Conservation (phyloP, 2,329 filamentous ascomycete species). For the Colletotrichum chlorophyti region DNA sequence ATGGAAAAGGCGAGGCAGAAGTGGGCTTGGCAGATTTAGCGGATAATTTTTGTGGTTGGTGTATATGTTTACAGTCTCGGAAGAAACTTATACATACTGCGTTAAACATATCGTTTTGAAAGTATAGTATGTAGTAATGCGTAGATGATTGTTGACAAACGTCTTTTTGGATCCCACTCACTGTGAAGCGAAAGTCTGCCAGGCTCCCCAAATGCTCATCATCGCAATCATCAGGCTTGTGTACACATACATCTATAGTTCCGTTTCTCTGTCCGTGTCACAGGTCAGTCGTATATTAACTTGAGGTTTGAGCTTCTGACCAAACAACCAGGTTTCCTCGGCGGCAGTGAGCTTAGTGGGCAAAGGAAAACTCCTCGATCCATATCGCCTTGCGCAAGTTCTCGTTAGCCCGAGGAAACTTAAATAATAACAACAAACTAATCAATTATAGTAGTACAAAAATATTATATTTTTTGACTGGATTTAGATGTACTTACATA, state of each 20-base stretch:
- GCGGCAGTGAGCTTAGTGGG: constrained; percentile 56
- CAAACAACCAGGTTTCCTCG: not conserved
- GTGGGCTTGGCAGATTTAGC: not conserved
- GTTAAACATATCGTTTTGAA: not conserved
- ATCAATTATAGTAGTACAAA: no score
- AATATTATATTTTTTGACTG: no score
- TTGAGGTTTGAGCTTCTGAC: no score
- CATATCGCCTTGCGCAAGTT: constrained; percentile 51
- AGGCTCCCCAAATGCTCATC: not conserved
- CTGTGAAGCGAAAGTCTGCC: no score
- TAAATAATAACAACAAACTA: no score
- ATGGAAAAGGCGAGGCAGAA: not conserved
- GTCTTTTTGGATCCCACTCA: no score
- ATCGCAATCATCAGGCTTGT: not conserved
- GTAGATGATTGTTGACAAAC: not conserved
- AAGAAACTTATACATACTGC: not conserved
- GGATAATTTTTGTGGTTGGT: not conserved
- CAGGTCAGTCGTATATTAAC: no score
- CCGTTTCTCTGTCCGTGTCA: no score
- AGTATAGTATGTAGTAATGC: not conserved
- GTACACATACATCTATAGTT: no score
- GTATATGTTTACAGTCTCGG: no score
- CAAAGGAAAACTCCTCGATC: constrained; percentile 56
- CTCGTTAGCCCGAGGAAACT: constrained; percentile 58
- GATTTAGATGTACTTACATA: no score